Evolutionary conservation across 345 rosid species (phyloP), one percentile per base, ranked within the genome.

Genomic region (Psidium guajava): DNA sequence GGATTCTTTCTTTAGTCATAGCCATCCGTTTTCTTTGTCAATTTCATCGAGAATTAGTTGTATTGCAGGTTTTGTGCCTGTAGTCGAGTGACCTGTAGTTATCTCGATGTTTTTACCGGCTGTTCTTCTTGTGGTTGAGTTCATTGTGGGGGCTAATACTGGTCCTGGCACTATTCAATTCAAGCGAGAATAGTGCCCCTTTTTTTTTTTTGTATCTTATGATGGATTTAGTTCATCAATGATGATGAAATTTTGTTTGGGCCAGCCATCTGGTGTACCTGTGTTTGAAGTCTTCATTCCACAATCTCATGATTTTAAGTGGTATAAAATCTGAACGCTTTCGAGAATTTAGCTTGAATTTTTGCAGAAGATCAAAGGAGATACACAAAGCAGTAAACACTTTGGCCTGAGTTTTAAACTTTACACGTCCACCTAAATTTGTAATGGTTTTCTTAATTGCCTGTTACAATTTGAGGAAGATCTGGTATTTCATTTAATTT

Each of bases 81-180:
- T 24, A 32, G 77, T 32, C 12, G 77, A 69, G 77, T 32, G 36
- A 64, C 24, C 75, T 64, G 75, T 32, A 32, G 77, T 32, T 20
- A 69, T 69, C 47, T 82, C 13, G 82, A 50, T 52, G 40, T 82
- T 28, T 51, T 82, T 14, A 24, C 59, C 49, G 47, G 84, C 84
- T 82, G 42, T 82, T 82, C 82, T 80, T 87, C 89, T 87, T 82
- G 82, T 84, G 85, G 88, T 88, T 88, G 87, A 77, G 84, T 86
- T 74, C 87, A 77, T 42, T 82, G 84, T 75, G 56, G 36, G 12
- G 27, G 53, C 83, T 81, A 42, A 87, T 82, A 28, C 87, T 74
- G 83, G 83, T 84, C 42, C 77, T 3, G 64, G 85, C 86, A 81
- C 88, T 55, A 36, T 88, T 84, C 83, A n/a, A 55, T 85, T 75